Percentiles rank a stretch among this genome's conserved stretches.
phyloP scores from a whole-genome alignment of 1,284 basidiomycete species.

The Mycosarcoma maydis region DNA sequence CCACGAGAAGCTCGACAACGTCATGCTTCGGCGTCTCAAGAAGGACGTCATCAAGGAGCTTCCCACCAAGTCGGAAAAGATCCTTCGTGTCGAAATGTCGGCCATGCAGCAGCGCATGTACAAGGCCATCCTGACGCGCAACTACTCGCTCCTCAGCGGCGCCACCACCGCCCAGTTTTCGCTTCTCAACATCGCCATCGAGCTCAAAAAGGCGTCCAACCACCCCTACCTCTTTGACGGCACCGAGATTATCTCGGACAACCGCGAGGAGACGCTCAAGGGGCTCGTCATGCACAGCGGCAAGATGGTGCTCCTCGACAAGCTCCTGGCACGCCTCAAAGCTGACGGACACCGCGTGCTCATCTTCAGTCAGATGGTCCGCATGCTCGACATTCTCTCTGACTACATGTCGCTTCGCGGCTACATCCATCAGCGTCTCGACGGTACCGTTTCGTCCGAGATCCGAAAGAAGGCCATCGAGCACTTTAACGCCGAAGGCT shows the following conservation, averaged over 20 bases:
- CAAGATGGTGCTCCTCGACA: constrained; percentile 70
- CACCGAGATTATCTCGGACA: constrained; percentile 81
- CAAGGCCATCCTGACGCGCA: constrained; percentile 97
- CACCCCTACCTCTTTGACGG: constrained; percentile 98
- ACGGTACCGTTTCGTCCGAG: constrained; percentile 79
- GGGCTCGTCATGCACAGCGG: constrained; percentile 69
- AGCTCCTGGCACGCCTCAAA: constrained; percentile 68
- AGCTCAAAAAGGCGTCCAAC: constrained; percentile 72
- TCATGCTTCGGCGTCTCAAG: constrained; percentile 96
- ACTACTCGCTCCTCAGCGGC: constrained; percentile 89
- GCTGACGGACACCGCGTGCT: constrained; percentile 69
- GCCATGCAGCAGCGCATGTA: constrained; percentile 97
- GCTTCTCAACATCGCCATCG: constrained; percentile 70
- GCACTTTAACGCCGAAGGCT: constrained; percentile 79
- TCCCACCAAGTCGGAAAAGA: constrained; percentile 97
- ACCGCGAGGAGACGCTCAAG: constrained; percentile 76
- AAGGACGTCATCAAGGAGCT: constrained; percentile 96
- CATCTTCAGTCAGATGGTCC: constrained; percentile 92
- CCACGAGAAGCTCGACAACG: constrained; percentile 88
- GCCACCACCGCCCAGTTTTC: constrained; percentile 82
- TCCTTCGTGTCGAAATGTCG: constrained; percentile 97
- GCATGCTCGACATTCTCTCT: constrained; percentile 96
- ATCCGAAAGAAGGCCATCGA: constrained; percentile 85
- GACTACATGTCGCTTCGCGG: constrained; percentile 93
- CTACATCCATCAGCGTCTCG: constrained; percentile 83